Evolutionary conservation across 2,329 filamentous ascomycete species (phyloP), one percentile per base, ranked within the genome.

Genomic region (Cytospora schulzeri): DNA sequence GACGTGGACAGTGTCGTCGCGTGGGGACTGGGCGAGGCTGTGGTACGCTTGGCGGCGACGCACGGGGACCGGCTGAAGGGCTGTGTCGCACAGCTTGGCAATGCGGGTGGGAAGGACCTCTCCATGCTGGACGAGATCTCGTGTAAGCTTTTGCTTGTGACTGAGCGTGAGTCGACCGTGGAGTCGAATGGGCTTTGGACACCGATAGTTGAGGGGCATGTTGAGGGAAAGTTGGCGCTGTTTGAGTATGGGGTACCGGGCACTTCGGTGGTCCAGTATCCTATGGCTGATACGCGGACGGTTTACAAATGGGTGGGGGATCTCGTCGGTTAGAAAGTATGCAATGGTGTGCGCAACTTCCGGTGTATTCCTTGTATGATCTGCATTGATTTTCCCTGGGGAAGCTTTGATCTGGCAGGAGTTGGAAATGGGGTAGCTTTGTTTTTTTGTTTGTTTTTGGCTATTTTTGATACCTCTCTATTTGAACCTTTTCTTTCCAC

Each of bases 1-100:
- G 82, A 91, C 71, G 83, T 83, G 80, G 69, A 71, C 1, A 81
- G 79, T 38, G 76, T 91, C 9, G 74, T 87, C 66, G 84, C 81
- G 57, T 91, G 88, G 87, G 88, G 0, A 53, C 63, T 1, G 48
- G 24, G 26, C 35, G 19, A 3, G 53, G 38, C 14, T 28, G 8
- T 4, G 53, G 28, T 8, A 3, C 33, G 54, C 24, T n/a, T 64
- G 29, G 54, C 53, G 2, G 29, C 57, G 17, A 48, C 55, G 53
- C 35, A 57, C 17, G 65, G 53, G 4, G 54, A n/a, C 28, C 8
- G 60, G 52, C 3, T 28, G 17, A 8, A 28, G 38, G 26, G 59
- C 26, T 51, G 60, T 56, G 52, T 22, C 12, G 28, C 24, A 17
- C 28, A 1, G n/a, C 19, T 33, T 6, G 51, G 26, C 19, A 24